Percentiles rank a stretch among this genome's conserved stretches.
Conservation (phyloP, 2,329 filamentous ascomycete genomes). For the Penicillium sp. region DNA sequence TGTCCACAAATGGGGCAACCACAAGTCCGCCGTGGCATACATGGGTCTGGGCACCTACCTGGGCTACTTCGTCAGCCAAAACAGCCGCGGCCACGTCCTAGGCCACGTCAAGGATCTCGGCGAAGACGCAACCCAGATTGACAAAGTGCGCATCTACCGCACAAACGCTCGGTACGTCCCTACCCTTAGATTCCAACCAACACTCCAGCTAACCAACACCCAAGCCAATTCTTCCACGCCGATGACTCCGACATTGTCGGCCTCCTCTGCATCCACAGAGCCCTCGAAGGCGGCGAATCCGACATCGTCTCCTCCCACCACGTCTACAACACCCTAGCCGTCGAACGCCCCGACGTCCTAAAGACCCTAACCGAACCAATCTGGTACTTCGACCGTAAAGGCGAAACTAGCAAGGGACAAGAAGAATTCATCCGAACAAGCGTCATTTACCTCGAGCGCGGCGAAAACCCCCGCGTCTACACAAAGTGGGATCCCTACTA, state of each 20-base stretch:
- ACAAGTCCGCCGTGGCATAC: conserved; percentile 81
- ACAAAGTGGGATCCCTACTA: conserved; percentile 91
- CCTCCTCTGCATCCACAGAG: conserved; percentile 72
- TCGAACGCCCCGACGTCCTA: conserved; percentile 71
- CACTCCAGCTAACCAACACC: not conserved
- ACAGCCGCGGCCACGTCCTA: conserved; percentile 76
- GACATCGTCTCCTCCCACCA: conserved; percentile 74
- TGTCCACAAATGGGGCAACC: conserved; percentile 67
- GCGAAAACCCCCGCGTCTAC: conserved; percentile 63
- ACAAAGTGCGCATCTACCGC: conserved; percentile 84
- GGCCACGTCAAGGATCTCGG: conserved; percentile 87
- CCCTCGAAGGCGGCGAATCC: conserved; percentile 76
- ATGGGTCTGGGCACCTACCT: conserved; percentile 83
- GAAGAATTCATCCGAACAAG: conserved; percentile 68
- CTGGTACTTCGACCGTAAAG: conserved; percentile 92
- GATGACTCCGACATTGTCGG: conserved; percentile 81
- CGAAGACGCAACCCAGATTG: conserved; percentile 73
- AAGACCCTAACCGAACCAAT: conserved; percentile 69
- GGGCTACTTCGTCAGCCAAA: conserved; percentile 84
- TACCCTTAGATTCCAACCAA: not conserved
- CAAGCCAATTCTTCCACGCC: conserved; percentile 74
- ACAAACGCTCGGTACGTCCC: conserved; percentile 63
- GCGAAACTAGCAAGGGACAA: conserved; percentile 69
- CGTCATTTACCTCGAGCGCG: conserved; percentile 72
- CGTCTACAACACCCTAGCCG: conserved; percentile 75